Evolutionary conservation across 2,329 filamentous ascomycete genomes (phyloP).

Genomic region (Clarireedia sp.): DNA sequence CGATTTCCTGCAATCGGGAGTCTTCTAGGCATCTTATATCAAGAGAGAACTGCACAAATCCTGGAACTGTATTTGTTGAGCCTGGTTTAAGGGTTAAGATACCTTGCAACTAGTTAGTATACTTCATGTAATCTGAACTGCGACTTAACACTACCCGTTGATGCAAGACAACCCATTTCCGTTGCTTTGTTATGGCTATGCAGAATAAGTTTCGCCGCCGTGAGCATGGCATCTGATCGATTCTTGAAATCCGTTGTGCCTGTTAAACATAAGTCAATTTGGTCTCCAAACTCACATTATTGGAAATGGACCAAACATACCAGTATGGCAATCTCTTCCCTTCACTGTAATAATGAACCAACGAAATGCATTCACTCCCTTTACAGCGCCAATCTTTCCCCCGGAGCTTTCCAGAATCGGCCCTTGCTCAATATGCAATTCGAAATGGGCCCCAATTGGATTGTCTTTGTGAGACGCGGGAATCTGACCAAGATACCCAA

Average conservation of each 20-base stretch:
- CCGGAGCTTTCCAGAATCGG: constrained; percentile 60
- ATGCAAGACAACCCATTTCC: constrained; percentile 50
- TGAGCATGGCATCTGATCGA: constrained; percentile 60
- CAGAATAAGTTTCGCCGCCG: constrained; percentile 59
- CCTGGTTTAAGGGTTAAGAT: constrained; percentile 60
- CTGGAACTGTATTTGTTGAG: constrained; percentile 67
- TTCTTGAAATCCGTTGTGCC: constrained; percentile 60
- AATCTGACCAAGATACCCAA: constrained; percentile 57
- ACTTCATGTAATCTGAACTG: neutral
- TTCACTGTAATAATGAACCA: constrained; percentile 63
- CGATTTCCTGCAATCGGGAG: constrained; percentile 47
- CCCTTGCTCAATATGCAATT: constrained; percentile 80
- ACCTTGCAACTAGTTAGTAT: constrained; percentile 32
- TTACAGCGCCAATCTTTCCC: constrained; percentile 61
- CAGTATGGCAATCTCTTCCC: constrained; percentile 65
- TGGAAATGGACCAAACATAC: neutral
- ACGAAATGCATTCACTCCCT: constrained; percentile 65
- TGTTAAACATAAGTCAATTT: neutral
- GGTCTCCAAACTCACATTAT: neutral
- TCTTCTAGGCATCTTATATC: constrained; percentile 57
- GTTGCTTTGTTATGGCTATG: constrained; percentile 56
- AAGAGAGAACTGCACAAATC: constrained; percentile 57
- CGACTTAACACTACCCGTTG: constrained; percentile 32
- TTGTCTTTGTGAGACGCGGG: constrained; percentile 49
- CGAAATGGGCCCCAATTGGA: constrained; percentile 70